Conservation (phyloP, 2,329 filamentous ascomycete genomes). For the Trichophyton rubrum region DNA sequence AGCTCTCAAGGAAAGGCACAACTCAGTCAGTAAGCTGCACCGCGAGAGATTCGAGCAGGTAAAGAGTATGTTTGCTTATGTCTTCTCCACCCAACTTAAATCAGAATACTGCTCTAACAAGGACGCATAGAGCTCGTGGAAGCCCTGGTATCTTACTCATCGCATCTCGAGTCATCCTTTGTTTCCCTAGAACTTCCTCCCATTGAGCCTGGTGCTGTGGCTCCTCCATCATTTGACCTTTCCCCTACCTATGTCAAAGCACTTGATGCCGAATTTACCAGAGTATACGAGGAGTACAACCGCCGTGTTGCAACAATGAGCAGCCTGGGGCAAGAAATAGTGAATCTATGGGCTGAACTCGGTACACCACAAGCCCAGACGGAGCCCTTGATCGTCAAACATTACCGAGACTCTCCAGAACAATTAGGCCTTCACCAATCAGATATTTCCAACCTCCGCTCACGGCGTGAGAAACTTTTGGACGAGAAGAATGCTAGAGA, state of each 20-base stretch:
- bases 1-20: slow-evolving; percentile 72
- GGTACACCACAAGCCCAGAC: slow-evolving; percentile 90
- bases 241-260: slow-evolving; percentile 76
- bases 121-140: slow-evolving; percentile 65
- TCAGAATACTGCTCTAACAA: slow-evolving; percentile 16
- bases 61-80: slow-evolving; percentile 52
- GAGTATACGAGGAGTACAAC: slow-evolving; percentile 93
- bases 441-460: slow-evolving; percentile 60
- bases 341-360: slow-evolving; percentile 89
- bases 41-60: slow-evolving; percentile 90
- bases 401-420: slow-evolving; percentile 80
- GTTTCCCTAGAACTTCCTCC: slow-evolving; percentile 76
- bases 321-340: slow-evolving; percentile 66
- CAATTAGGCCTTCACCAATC: slow-evolving; percentile 86
- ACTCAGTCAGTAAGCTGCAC: slow-evolving; percentile 66
- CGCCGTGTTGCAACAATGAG: slow-evolving; percentile 66
- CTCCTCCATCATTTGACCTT: slow-evolving; percentile 81
- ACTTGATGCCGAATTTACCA: slow-evolving; percentile 80
- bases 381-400: slow-evolving; percentile 73
- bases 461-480: slow-evolving; percentile 66
- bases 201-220: slow-evolving; percentile 59
- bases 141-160: slow-evolving; percentile 90
- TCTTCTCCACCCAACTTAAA: not conserved
- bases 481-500: slow-evolving; percentile 85
- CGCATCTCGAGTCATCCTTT: slow-evolving; percentile 82